Evolutionary conservation across 495 filamentous ascomycete genomes (phyloP).

Genomic region (Terfezia boudieri): DNA sequence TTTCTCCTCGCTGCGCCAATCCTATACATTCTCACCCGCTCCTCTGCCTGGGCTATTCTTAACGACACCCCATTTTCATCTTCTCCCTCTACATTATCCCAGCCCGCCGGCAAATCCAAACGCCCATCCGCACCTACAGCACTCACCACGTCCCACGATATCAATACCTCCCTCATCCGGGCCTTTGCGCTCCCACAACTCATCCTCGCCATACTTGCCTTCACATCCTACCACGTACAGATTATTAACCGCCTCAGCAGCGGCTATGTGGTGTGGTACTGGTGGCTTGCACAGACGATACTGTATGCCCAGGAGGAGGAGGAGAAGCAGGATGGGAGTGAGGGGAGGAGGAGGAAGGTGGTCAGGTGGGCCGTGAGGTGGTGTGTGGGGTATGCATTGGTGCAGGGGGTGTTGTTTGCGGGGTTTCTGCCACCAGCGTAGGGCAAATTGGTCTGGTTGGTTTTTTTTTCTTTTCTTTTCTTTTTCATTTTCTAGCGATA

Average conservation of each 20-base stretch:
- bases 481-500: neutral
- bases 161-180: slow-evolving; percentile 18
- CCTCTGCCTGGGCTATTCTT: slow-evolving; percentile 27
- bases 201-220: slow-evolving; percentile 42
- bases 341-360: slow-evolving; percentile 17
- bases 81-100: neutral
- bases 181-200: slow-evolving; percentile 52
- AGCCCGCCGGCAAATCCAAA: neutral
- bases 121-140: neutral
- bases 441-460: neutral
- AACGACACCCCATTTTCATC: too few relatives aligned
- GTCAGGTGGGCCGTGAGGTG: slow-evolving; percentile 28
- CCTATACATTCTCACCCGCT: slow-evolving; percentile 41
- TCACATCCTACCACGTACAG: slow-evolving; percentile 73
- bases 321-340: neutral
- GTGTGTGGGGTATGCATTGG: slow-evolving; percentile 58
- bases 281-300: slow-evolving; percentile 40
- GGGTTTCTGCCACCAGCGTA: slow-evolving; percentile 86
- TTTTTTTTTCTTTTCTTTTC: neutral
- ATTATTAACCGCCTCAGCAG: slow-evolving; percentile 79
- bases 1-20: slow-evolving; percentile 68
- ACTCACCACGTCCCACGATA: neutral
- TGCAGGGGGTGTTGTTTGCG: slow-evolving; percentile 68
- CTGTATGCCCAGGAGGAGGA: slow-evolving; percentile 8
- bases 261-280: slow-evolving; percentile 76